A percentile compares a stretch with the other conserved stretches of the same genome.
Conservation (phyloP, 208 protist species). For the Trypanosoma brucei region DNA sequence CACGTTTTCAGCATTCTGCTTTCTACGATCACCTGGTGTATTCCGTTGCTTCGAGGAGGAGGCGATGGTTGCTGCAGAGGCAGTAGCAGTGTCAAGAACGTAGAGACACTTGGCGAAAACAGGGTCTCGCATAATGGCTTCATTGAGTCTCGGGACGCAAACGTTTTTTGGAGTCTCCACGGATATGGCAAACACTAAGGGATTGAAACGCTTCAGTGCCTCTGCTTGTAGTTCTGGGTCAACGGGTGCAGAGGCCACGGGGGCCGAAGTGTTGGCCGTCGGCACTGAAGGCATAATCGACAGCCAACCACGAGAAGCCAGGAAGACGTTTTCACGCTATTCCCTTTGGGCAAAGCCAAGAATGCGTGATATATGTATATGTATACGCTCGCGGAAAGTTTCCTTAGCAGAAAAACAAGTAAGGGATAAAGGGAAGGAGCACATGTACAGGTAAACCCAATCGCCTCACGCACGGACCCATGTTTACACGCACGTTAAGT, state of each 20-base stretch:
- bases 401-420: constrained; percentile 1
- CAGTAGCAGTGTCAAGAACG: constrained; percentile 23
- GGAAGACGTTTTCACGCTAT: too few species aligned
- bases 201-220: constrained; percentile 33
- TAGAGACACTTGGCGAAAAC: constrained; percentile 22
- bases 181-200: constrained; percentile 37
- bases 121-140: constrained; percentile 23
- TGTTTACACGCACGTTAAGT: too few species aligned
- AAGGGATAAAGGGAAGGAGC: constrained; percentile 18
- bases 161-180: constrained; percentile 34
- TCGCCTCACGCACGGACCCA: too few species aligned
- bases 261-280: not conserved
- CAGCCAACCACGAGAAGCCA: too few species aligned
- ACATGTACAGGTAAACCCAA: not conserved
- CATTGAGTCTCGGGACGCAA: constrained; percentile 24
- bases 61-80: not conserved
- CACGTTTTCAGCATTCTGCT: constrained; percentile 6
- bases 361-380: too few species aligned
- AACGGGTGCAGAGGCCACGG: not conserved
- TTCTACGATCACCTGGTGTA: not conserved
- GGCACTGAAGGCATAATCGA: too few species aligned
- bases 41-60: constrained; percentile 6
- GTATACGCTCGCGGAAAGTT: not conserved
- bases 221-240: constrained; percentile 18
- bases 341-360: too few species aligned